A percentile compares a stretch with the other conserved stretches of the same genome.
Conservation (phyloP, 2,329 filamentous ascomycete genomes). For the Colletotrichum abscissum region DNA sequence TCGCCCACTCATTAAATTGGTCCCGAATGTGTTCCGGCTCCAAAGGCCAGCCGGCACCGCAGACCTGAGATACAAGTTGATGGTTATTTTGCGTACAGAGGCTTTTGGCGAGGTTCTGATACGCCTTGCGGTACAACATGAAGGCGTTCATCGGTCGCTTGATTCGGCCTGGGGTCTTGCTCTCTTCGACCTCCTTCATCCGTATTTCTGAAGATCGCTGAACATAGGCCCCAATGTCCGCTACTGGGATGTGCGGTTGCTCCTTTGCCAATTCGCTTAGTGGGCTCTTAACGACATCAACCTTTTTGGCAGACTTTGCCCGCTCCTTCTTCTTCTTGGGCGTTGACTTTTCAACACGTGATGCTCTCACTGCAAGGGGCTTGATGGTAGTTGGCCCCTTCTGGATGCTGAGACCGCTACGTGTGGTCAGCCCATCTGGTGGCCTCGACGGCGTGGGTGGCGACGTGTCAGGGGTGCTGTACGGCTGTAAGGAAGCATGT, state of each 20-base stretch:
- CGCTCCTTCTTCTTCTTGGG: constrained; percentile 53
- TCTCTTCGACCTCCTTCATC: constrained; percentile 73
- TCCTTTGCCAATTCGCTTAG: constrained; percentile 78
- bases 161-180: constrained; percentile 79
- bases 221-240: constrained; percentile 85
- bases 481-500: constrained; percentile 46
- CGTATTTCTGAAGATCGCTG: constrained; percentile 76
- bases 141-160: constrained; percentile 97
- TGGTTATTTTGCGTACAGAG: constrained; percentile 91
- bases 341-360: constrained; percentile 46
- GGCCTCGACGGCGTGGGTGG: constrained; percentile 57
- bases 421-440: constrained; percentile 50
- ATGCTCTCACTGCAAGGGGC: constrained; percentile 43
- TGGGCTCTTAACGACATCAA: constrained; percentile 71
- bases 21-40: constrained; percentile 80
- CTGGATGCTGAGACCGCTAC: constrained; percentile 48
- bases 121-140: constrained; percentile 96
- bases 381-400: constrained; percentile 40
- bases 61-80: constrained; percentile 89
- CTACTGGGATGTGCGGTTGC: constrained; percentile 70
- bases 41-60: constrained; percentile 85
- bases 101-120: constrained; percentile 85
- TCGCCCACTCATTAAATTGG: constrained; percentile 82
- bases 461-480: constrained; percentile 64
- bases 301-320: constrained; percentile 54